Percentiles rank a stretch among this genome's conserved stretches.
These are phyloP conservation scores for Tremella yokohamensis DNA, from an alignment of 768 basidiomycete genomes.

Conservation along the genomic window DNA sequence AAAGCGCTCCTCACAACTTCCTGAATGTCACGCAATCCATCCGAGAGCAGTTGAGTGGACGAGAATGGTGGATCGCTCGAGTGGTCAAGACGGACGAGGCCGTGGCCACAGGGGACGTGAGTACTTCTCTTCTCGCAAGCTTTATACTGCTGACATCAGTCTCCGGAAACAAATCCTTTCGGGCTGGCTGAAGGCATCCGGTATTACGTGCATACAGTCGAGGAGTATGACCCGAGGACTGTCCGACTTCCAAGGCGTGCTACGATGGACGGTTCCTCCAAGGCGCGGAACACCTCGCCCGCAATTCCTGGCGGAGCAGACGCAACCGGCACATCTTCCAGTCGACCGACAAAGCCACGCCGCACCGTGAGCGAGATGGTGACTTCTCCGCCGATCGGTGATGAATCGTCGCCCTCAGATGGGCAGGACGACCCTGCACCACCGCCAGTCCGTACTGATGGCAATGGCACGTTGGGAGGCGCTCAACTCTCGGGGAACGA, in stretches of 20 bases:
- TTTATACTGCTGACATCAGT: conserved; percentile 7
- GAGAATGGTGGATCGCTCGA: conserved; percentile 61
- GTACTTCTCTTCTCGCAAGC: not conserved
- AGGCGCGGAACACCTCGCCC: too few species aligned
- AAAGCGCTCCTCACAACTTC: conserved; percentile 97
- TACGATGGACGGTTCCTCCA: conserved; percentile 7
- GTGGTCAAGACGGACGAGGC: conserved; percentile 46
- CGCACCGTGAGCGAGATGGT: too few species aligned
- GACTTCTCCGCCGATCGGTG: too few species aligned
- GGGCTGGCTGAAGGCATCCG: conserved; percentile 48
- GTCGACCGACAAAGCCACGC: too few species aligned
- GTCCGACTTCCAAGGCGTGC: conserved; percentile 22
- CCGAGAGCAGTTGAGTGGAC: conserved; percentile 79
- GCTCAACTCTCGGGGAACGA: too few species aligned
- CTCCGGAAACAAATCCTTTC: conserved; percentile 37
- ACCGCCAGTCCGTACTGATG: too few species aligned
- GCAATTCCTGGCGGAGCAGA: too few species aligned
- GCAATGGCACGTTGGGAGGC: too few species aligned
- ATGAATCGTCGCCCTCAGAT: too few species aligned
- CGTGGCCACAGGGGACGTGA: conserved; percentile 39
- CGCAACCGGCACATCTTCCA: too few species aligned
- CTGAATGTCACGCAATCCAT: conserved; percentile 79
- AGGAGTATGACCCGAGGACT: conserved; percentile 35
- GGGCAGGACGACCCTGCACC: too few species aligned
- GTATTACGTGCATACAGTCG: conserved; percentile 45